Evolutionary conservation across 164 flowering plant genomes (phyloP).

Genomic region (Umbellularia californica): DNA sequence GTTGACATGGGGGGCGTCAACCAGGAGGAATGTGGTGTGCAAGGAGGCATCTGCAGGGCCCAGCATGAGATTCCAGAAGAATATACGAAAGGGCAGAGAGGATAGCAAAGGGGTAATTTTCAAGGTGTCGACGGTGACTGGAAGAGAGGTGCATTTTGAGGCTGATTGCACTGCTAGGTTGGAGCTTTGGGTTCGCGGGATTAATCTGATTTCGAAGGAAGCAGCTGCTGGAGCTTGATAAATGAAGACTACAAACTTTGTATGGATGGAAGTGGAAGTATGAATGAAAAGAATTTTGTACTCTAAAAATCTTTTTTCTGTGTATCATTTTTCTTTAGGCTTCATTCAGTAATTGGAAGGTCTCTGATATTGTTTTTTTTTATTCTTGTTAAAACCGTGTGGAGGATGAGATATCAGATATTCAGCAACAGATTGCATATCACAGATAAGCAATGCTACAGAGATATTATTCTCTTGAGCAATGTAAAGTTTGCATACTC

Average conservation of each 20-base stretch:
- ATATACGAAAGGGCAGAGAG: conserved; percentile 30
- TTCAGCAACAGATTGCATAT: background rate
- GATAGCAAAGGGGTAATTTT: conserved; percentile 44
- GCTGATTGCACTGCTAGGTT: conserved; percentile 49
- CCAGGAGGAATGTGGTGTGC: conserved; percentile 55
- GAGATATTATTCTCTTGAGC: too few species aligned
- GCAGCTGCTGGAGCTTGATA: conserved; percentile 15
- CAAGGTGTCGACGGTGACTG: conserved; percentile 44
- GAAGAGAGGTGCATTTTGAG: conserved; percentile 70
- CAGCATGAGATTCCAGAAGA: conserved; percentile 34
- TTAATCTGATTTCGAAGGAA: conserved; percentile 45
- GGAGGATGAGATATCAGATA: background rate
- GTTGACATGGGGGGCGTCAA: conserved; percentile 61
- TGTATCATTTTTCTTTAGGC: background rate
- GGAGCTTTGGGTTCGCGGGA: conserved; percentile 70
- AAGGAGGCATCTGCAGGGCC: conserved; percentile 50
- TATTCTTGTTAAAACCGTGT: background rate
- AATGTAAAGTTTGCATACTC: too few species aligned
- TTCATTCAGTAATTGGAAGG: background rate
- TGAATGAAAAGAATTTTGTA: background rate
- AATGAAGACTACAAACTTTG: background rate
- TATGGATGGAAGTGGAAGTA: background rate
- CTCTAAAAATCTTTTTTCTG: background rate
- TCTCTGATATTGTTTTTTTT: background rate
- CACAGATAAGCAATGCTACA: too few species aligned